Evolutionary conservation across 805 yeast genomes (phyloP).

Genomic region (Candida pseudofarinosa): DNA sequence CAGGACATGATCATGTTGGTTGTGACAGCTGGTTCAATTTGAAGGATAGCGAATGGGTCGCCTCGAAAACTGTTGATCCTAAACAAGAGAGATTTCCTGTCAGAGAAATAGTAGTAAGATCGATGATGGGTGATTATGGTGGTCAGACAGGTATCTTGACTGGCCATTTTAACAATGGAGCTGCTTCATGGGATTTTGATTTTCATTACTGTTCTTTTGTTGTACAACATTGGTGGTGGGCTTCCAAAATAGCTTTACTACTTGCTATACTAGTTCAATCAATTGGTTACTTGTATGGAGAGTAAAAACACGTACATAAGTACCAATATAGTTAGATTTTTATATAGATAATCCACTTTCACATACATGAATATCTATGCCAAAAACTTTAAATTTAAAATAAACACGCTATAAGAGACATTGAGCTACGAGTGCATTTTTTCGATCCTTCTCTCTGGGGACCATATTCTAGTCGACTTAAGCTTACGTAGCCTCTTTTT

Average conservation of each 20-base stretch:
- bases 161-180: conserved; percentile 52
- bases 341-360: conserved; percentile 1
- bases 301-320: conserved; percentile 2
- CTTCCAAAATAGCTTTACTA: conserved; percentile 49
- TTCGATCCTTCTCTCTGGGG: too few species aligned
- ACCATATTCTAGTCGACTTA: too few species aligned
- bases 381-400: not conserved
- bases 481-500: too few species aligned
- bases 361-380: too few species aligned
- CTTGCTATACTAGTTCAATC: conserved; percentile 32
- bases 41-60: conserved; percentile 51
- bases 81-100: conserved; percentile 32
- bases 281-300: conserved; percentile 6
- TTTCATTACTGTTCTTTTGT: conserved; percentile 76
- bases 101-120: conserved; percentile 78
- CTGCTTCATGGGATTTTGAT: conserved; percentile 57
- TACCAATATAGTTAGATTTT: not conserved
- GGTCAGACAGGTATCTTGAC: conserved; percentile 86
- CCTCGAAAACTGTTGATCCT: conserved; percentile 37
- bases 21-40: conserved; percentile 67
- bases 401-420: too few species aligned
- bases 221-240: conserved; percentile 97
- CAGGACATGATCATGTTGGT: conserved; percentile 97
- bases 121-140: conserved; percentile 95
- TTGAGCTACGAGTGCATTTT: too few species aligned